Evolutionary conservation across 202 grass and related monocot genomes (phyloP), one percentile per base, ranked within the genome.

Genomic region (Schoenoplectus triqueter): DNA sequence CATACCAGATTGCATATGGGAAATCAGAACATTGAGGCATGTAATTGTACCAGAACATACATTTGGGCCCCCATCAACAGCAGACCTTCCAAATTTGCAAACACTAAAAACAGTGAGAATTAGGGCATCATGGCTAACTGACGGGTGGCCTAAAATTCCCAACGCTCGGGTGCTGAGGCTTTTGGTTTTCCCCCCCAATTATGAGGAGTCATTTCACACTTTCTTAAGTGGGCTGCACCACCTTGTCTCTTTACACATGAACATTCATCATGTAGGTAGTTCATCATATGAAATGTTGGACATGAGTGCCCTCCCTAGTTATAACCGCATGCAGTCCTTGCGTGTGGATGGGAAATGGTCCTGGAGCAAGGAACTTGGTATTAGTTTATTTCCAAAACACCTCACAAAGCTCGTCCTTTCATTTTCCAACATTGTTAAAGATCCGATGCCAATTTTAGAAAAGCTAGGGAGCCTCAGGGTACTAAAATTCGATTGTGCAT

Each of bases 21-120:
- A 57, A 39, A 61, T 79, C 7, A 79, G n/a, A 56, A 79, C 74
- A 55, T 48, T 79, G 10, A 79, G 74, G 52, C 74, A 79, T 79
- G 74, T 59, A 55, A 52, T 79, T 60, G 11, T 57, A 79, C 55
- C 50, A 21, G 55, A 56, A 61, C 55, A 79, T 39, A 39, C 51
- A 6, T 1, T 57, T 3, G 21, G 50, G 3, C 74, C 50, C 1
- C 50, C 21, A 13, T 40, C 65, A 68, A 68, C 21, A 6, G 22
- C 65, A 5, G 22, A 68, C 10, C 65, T 68, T 41, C 65, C 31
- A 42, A 68, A 68, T 42, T 41, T 68, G 31, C 65, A 68, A 68
- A 68, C 65, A 40, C 65, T 68, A 4, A 68, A 68, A 68, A 42
- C 65, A 3, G 10, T 68, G 5, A 57, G 18, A 56, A 59, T 79